Percentiles rank a stretch among this genome's conserved stretches.
Conservation (phyloP, 2,329 filamentous ascomycete genomes). For the Stagonosporopsis chrysanthemi region DNA sequence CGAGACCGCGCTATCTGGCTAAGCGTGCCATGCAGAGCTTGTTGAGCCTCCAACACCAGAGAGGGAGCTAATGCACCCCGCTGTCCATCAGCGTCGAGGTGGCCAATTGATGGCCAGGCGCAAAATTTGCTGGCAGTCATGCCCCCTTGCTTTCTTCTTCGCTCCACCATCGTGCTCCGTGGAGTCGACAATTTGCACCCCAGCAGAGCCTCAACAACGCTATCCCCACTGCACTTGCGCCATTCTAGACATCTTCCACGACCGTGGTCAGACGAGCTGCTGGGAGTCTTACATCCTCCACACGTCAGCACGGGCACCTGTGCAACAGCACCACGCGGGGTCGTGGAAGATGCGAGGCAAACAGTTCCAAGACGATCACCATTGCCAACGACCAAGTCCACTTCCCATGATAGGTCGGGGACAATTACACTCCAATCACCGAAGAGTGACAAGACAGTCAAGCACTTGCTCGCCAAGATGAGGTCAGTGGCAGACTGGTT, state of each 20-base stretch:
- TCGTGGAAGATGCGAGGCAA: background rate
- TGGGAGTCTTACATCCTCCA: slow-evolving; percentile 10
- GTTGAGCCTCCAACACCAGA: slow-evolving; percentile 34
- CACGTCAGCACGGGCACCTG: slow-evolving; percentile 8
- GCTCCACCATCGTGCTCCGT: slow-evolving; percentile 11
- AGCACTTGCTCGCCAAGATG: slow-evolving; percentile 16
- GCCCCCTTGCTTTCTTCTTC: slow-evolving; percentile 19
- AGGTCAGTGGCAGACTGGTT: slow-evolving; percentile 16
- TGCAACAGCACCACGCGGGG: slow-evolving; percentile 5
- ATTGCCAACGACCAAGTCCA: background rate
- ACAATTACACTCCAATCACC: background rate
- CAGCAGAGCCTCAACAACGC: slow-evolving; percentile 21
- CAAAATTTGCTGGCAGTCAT: slow-evolving; percentile 30
- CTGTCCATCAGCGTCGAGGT: slow-evolving; percentile 22
- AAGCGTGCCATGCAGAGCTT: slow-evolving; percentile 33
- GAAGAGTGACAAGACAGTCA: slow-evolving; percentile 11
- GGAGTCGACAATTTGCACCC: background rate
- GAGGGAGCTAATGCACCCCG: slow-evolving; percentile 39
- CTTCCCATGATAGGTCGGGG: background rate
- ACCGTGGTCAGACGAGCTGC: slow-evolving; percentile 7
- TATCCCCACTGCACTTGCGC: slow-evolving; percentile 12
- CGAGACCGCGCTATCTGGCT: slow-evolving; percentile 25
- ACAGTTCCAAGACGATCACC: background rate
- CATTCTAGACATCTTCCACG: slow-evolving; percentile 6
- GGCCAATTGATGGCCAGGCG: slow-evolving; percentile 31